Evolutionary conservation across 768 basidiomycete genomes (phyloP), one percentile per base, ranked within the genome.

Genomic region (Suillus fuscotomentosus): DNA sequence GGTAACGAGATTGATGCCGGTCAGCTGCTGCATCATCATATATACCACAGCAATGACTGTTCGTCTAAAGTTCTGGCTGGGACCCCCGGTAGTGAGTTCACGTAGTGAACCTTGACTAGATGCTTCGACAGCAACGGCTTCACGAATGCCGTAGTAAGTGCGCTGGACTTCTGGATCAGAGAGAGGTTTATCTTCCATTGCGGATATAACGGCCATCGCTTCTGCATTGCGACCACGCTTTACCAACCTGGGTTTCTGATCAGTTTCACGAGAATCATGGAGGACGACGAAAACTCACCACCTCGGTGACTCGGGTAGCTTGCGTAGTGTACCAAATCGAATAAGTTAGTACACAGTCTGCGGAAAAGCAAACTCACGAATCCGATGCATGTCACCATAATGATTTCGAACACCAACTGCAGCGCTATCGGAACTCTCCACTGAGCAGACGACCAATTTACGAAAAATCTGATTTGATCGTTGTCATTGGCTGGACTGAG

Each of bases 361-460:
- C 17, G 11, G 39, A 50, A 56, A 34, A n/a, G 9, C 11, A 20
- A 31, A 47, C 77, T 67, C 39, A 73, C 76, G 66, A 76, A 79
- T 59, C 53, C 62, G n/a, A 76, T 75, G 42, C 77, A 76, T 54
- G 60, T 60, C 31, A 79, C 72, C 75, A 81, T 78, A 50, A 79
- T 65, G 13, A 81, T 7, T 3, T 80, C 78, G 39, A 82, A 73
- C 36, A 80, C n/a, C 56, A 79, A 75, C 65, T 81, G 81, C 13
- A 82, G 59, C 1, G 80, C 78, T 36, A 81, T 76, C 6, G 81
- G 81, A 10, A 81, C 78, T 62, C 80, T 68, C 80, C 79, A 82
- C 62, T 78, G 75, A 5, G 77, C 76, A 15, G 77, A 77, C 2
- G 74, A 74, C 3, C 76, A 74, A 14, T 67, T 68, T 13, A 73